Conservation (phyloP, 805 yeast genomes). For the Deakozyma indianensis region DNA sequence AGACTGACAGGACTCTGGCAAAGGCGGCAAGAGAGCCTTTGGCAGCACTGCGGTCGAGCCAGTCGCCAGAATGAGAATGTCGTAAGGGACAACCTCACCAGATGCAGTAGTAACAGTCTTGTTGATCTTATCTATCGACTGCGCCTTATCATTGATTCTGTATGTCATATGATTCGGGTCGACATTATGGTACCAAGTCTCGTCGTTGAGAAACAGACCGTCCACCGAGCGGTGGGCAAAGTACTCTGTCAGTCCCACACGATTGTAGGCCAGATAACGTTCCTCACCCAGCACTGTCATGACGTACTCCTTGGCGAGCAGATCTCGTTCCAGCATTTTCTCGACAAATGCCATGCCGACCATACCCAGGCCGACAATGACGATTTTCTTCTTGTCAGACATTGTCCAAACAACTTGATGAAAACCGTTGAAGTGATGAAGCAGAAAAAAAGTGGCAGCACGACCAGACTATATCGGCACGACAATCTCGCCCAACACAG, state of each 20-base stretch:
- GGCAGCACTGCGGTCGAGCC: constrained; percentile 23
- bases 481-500: too few relatives aligned
- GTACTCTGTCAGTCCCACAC: constrained; percentile 20
- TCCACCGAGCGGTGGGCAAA: constrained; percentile 7
- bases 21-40: constrained; percentile 2
- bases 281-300: constrained; percentile 24
- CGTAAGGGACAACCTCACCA: constrained; percentile 15
- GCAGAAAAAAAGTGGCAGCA: too few relatives aligned
- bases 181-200: constrained; percentile 8
- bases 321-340: constrained; percentile 20
- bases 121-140: constrained; percentile 5
- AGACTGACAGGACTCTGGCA: constrained; percentile 13
- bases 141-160: constrained; percentile 9
- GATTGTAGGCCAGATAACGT: constrained; percentile 23
- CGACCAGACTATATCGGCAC: too few relatives aligned
- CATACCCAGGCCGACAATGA: constrained; percentile 26
- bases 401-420: too few relatives aligned
- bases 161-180: constrained; percentile 10
- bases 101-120: constrained; percentile 6
- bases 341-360: constrained; percentile 24
- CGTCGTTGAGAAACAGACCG: constrained; percentile 7
- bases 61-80: constrained; percentile 20
- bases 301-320: constrained; percentile 15
- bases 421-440: too few relatives aligned
- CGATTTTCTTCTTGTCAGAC: constrained; percentile 12